phyloP scores from a whole-genome alignment of 1,139 yeast species.

The Magnusiomyces clavatus region DNA sequence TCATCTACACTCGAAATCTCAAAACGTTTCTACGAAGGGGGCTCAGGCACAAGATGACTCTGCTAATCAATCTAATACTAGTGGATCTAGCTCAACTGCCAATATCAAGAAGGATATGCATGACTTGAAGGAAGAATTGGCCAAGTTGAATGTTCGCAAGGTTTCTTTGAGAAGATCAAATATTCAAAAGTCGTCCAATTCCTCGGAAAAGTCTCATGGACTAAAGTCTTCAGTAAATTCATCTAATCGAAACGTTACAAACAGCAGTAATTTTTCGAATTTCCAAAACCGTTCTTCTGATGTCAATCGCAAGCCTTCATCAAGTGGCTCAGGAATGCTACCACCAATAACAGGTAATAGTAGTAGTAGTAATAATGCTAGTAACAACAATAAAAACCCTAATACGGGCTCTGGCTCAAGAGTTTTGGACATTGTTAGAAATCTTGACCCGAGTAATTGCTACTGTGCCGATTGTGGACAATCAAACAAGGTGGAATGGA shows the following conservation, averaged over 20 bases:
- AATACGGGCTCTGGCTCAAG: conserved; percentile 3
- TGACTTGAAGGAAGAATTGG: conserved; percentile 10
- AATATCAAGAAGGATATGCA: conserved; percentile 2
- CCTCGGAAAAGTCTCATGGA: no score
- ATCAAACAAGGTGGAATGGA: conserved; percentile 70
- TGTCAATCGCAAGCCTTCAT: no score
- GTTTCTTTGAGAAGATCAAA: conserved; percentile 2
- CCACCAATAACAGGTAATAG: conserved; percentile 10
- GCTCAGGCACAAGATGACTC: not conserved
- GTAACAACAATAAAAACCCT: not conserved
- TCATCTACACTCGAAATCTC: not conserved
- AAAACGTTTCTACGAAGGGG: not conserved
- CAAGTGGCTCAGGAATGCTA: no score
- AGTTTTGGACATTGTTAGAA: conserved; percentile 16
- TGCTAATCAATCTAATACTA: not conserved
- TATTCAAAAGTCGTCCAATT: no score
- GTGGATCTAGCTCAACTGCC: not conserved
- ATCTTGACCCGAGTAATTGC: conserved; percentile 46
- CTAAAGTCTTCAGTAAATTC: no score
- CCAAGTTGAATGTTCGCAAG: conserved; percentile 10
- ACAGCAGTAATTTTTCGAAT: no score
- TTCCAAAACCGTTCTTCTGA: no score
- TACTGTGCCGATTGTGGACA: conserved; percentile 75
- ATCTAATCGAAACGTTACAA: no score
- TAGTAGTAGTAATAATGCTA: not conserved